A percentile compares a stretch with the other conserved stretches of the same genome.
phyloP scores from a whole-genome alignment of 2,329 filamentous ascomycete species.

The Colletotrichum sp. region DNA sequence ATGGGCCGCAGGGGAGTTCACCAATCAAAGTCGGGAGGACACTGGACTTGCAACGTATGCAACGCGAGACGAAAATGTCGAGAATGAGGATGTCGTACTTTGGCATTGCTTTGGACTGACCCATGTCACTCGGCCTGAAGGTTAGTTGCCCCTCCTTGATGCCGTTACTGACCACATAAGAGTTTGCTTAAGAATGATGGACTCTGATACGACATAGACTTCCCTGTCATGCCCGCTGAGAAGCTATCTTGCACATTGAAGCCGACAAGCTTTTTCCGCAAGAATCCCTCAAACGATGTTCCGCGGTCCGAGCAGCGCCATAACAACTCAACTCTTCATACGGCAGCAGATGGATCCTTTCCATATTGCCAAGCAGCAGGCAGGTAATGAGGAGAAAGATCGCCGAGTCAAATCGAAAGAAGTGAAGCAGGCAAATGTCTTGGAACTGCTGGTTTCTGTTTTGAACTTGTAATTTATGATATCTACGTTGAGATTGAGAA shows the following conservation, averaged over 20 bases:
- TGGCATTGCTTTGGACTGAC: slow-evolving; percentile 62
- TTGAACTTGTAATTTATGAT: neutral
- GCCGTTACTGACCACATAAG: neutral
- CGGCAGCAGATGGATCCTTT: neutral
- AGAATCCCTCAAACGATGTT: slow-evolving; percentile 48
- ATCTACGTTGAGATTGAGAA: neutral
- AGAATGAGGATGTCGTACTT: slow-evolving; percentile 61
- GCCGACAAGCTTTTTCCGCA: slow-evolving; percentile 55
- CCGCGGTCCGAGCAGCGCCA: slow-evolving; percentile 13
- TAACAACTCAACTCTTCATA: neutral
- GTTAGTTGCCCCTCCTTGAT: neutral
- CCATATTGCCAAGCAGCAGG: neutral
- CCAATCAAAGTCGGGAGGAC: slow-evolving; percentile 63
- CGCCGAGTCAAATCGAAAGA: neutral
- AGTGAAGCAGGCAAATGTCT: neutral
- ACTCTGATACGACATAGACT: slow-evolving; percentile 42
- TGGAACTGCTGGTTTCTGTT: neutral
- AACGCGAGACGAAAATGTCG: slow-evolving; percentile 55
- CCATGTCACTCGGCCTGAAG: slow-evolving; percentile 57
- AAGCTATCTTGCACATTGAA: slow-evolving; percentile 53
- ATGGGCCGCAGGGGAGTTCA: slow-evolving; percentile 64
- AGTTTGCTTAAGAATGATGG: neutral
- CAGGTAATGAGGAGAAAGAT: neutral
- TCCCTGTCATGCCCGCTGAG: slow-evolving; percentile 64
- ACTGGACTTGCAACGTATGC: slow-evolving; percentile 53